A percentile compares a stretch with the other conserved stretches of the same genome.
These are phyloP conservation scores for Entomophthora muscae DNA, from an alignment of 371 early-diverging fungal species.

Conservation along the genomic window DNA sequence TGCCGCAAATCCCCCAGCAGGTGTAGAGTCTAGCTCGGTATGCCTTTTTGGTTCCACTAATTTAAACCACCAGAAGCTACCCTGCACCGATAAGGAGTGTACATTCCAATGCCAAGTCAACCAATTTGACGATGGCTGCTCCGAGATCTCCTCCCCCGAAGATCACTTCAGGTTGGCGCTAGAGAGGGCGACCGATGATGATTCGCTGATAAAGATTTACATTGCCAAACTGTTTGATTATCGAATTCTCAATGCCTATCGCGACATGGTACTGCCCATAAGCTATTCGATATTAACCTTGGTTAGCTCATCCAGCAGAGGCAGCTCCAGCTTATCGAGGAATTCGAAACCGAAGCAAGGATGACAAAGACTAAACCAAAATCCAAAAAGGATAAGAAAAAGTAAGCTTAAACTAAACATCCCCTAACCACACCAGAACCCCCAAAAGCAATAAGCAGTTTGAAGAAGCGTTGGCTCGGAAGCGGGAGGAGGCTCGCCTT, in stretches of 20 bases:
- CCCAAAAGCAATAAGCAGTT: constrained; percentile 1
- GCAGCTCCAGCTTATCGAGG: neutral
- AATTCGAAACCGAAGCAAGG: neutral
- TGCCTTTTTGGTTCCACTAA: neutral
- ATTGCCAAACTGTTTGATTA: constrained; percentile 3
- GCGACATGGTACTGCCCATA: neutral
- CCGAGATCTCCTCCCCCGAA: neutral
- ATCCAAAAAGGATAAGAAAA: constrained; percentile 2
- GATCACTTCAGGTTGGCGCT: neutral
- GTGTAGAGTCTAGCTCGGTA: neutral
- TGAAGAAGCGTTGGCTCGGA: neutral
- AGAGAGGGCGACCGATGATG: neutral
- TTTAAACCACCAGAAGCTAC: neutral
- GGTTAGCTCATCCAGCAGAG: neutral
- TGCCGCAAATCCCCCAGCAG: constrained; percentile 1
- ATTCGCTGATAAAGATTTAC: neutral
- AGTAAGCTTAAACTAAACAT: neutral
- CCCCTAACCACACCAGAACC: neutral
- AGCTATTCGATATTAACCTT: neutral
- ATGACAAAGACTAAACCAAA: neutral
- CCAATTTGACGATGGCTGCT: neutral
- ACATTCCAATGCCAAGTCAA: neutral
- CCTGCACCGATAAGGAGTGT: neutral
- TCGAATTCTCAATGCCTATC: neutral
- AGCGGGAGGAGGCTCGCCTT: neutral